Base-by-base conservation (phyloP, 2,329 filamentous ascomycete genomes). In the Scolecobasidium constrictum region DNA sequence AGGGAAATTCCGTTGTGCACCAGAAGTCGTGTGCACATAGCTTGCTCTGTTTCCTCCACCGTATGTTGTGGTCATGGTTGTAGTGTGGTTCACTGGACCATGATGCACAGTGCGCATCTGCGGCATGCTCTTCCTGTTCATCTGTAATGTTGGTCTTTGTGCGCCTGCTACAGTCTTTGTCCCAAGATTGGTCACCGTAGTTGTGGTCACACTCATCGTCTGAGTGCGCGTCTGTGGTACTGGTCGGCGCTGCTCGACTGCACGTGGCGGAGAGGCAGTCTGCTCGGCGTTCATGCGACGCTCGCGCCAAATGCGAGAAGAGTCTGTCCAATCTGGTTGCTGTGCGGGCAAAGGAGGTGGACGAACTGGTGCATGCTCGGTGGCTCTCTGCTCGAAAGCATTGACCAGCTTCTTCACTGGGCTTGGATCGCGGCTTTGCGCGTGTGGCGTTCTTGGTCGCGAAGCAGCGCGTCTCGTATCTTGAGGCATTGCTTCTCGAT, bases 1-100 rank as follows among this genome's bases (percentile, higher is more conserved):
- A 4, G 42, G 40, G 13, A 26, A 15, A 9, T 12, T 44, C 40
- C 20, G 23, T 26, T 17, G n/a, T 42, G 13, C 9, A 42, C 44
- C 40, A 46, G 48, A n/a, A n/a, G n/a, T n/a, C n/a, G n/a, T n/a
- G 7, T 40, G 19, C 21, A 40, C 43, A 18, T 60, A 50, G 11
- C 56, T 61, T 7, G 60, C 59, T 28, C 56, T 57, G 49, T 58
- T 61, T 43, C 59, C 60, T 44, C 59, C 42, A 60, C 57, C 47
- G 62, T 62, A 19, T 56, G 55, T 44, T 57, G 59, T 6, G 50
- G 39, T 55, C 60, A 43, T 48, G 51, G 34, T 17, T 47, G 31
- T 22, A 35, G 16, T 3, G 9, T 3, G 23, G 23, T 16, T 23
- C 16, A 15, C 18, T 12, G 13, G 18, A 19, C 11, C 2, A 33